These are phyloP conservation scores for Hypoxylon sp. DNA, from an alignment of 2,329 filamentous ascomycete genomes.

Conservation along the genomic window DNA sequence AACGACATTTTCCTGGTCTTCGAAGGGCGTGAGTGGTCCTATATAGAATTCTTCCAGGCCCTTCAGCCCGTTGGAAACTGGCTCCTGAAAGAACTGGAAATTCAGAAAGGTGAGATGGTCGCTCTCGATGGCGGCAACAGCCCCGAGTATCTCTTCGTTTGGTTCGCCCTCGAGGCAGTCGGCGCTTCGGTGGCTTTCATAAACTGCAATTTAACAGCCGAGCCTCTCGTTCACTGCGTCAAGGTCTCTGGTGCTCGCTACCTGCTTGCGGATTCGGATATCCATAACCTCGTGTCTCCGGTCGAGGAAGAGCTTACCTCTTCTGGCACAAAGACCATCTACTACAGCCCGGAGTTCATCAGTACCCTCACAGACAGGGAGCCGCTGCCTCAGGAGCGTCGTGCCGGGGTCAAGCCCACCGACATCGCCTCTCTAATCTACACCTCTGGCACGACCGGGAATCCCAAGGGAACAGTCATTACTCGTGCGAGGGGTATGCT, in stretches of 20 bases:
- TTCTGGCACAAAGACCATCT: slow-evolving; percentile 67
- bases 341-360: slow-evolving; percentile 64
- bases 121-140: slow-evolving; percentile 76
- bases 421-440: slow-evolving; percentile 76
- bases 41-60: slow-evolving; percentile 66
- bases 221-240: slow-evolving; percentile 76
- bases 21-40: slow-evolving; percentile 72
- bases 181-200: slow-evolving; percentile 77
- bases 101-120: slow-evolving; percentile 72
- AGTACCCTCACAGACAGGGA: slow-evolving; percentile 61
- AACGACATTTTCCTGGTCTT: slow-evolving; percentile 65
- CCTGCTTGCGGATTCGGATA: slow-evolving; percentile 70
- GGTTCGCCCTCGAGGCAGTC: slow-evolving; percentile 75
- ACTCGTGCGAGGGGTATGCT: slow-evolving; percentile 59
- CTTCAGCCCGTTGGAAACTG: slow-evolving; percentile 73
- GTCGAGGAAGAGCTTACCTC: slow-evolving; percentile 69
- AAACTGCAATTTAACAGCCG: slow-evolving; percentile 76
- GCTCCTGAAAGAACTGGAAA: slow-evolving; percentile 69
- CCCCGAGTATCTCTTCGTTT: slow-evolving; percentile 75
- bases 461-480: slow-evolving; percentile 79
- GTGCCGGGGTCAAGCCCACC: slow-evolving; percentile 63
- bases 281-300: slow-evolving; percentile 68
- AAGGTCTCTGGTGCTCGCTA: slow-evolving; percentile 68
- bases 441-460: slow-evolving; percentile 81
- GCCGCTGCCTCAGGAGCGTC: slow-evolving; percentile 68